Conservation (phyloP, 1,284 basidiomycete species). For the Filobasidium uniguttulatum region DNA sequence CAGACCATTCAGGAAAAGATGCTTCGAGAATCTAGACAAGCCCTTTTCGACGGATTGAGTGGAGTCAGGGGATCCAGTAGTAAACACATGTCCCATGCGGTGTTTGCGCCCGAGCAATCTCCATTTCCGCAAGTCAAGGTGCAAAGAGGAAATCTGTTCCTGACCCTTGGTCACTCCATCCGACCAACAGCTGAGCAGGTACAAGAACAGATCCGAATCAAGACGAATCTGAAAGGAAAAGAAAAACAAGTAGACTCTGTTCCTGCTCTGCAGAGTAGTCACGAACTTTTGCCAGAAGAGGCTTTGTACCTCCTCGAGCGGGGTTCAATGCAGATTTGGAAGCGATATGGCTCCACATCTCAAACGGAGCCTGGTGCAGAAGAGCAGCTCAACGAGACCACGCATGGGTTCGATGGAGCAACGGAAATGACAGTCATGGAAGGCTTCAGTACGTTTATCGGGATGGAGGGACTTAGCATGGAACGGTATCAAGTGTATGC, state of each 20-base stretch:
- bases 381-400: conserved; percentile 30
- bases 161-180: conserved; percentile 57
- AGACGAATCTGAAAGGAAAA: background rate
- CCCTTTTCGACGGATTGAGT: conserved; percentile 69
- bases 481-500: conserved; percentile 86
- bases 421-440: conserved; percentile 92
- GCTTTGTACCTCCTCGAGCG: conserved; percentile 82
- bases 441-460: conserved; percentile 70
- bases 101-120: conserved; percentile 19
- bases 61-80: conserved; percentile 55
- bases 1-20: conserved; percentile 53
- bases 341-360: conserved; percentile 23
- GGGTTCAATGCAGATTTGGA: conserved; percentile 71
- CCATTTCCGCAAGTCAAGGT: conserved; percentile 48
- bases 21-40: conserved; percentile 63
- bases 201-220: background rate
- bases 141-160: conserved; percentile 61
- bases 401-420: conserved; percentile 62
- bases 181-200: conserved; percentile 36
- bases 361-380: conserved; percentile 15
- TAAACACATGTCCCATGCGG: conserved; percentile 36
- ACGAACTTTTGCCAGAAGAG: conserved; percentile 87
- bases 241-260: background rate
- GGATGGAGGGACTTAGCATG: conserved; percentile 56
- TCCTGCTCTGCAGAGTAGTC: conserved; percentile 12